A percentile compares a stretch with the other conserved stretches of the same genome.
phyloP scores from a whole-genome alignment of 2,329 filamentous ascomycete genomes.

The Thermoascus crustaceus region DNA sequence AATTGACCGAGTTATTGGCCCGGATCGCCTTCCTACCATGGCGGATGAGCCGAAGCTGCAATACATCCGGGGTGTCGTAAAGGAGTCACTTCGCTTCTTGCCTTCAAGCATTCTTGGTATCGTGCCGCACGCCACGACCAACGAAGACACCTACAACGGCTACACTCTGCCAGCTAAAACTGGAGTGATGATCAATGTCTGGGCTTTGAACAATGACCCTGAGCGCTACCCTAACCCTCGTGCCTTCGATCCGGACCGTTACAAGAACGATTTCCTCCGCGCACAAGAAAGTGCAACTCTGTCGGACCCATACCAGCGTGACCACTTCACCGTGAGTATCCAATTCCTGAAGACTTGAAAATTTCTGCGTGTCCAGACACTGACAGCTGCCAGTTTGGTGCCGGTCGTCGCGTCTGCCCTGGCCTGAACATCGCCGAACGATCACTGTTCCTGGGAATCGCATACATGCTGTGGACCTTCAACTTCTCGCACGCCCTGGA shows the following conservation, averaged over 20 bases:
- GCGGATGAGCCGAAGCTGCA: slow-evolving; percentile 43
- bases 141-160: slow-evolving; percentile 14
- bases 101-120: slow-evolving; percentile 21
- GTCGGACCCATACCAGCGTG: slow-evolving; percentile 16
- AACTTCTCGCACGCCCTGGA: slow-evolving; percentile 14
- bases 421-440: slow-evolving; percentile 23
- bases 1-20: slow-evolving; percentile 44
- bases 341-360: not conserved
- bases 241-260: slow-evolving; percentile 21
- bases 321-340: slow-evolving; percentile 15
- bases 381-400: slow-evolving; percentile 13
- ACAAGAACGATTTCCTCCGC: slow-evolving; percentile 17
- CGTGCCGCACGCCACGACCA: slow-evolving; percentile 13
- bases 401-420: slow-evolving; percentile 21
- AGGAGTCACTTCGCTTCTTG: slow-evolving; percentile 49
- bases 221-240: slow-evolving; percentile 17
- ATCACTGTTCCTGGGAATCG: slow-evolving; percentile 18
- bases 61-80: slow-evolving; percentile 46
- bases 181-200: slow-evolving; percentile 13
- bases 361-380: not conserved
- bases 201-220: slow-evolving; percentile 21
- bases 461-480: slow-evolving; percentile 22
- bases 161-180: slow-evolving; percentile 14
- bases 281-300: slow-evolving; percentile 26
- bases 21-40: slow-evolving; percentile 38